phyloP scores from a whole-genome alignment of 2,329 filamentous ascomycete species.

The Diaporthe capsici region DNA sequence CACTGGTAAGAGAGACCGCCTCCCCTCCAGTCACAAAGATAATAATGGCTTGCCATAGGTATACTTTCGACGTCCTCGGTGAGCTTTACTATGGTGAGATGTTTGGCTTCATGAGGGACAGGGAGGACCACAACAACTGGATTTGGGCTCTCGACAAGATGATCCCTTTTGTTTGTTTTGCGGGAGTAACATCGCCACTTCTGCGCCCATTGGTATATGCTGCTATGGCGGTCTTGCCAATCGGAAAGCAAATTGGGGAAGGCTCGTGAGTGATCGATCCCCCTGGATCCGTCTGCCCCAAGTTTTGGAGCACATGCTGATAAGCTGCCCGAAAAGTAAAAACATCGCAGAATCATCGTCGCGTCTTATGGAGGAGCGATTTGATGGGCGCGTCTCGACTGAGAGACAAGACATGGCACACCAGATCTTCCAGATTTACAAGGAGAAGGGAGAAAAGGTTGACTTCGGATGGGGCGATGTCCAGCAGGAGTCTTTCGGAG shows the following conservation, averaged over 20 bases:
- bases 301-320: not conserved
- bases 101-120: constrained; percentile 1
- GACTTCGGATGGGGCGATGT: constrained; percentile 9
- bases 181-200: not conserved
- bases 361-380: not conserved
- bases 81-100: constrained; percentile 5
- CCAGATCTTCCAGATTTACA: constrained; percentile 15
- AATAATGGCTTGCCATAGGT: not conserved
- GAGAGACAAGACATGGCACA: constrained; percentile 14
- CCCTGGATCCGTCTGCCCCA: not conserved
- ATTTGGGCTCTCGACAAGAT: constrained; percentile 17
- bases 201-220: not conserved
- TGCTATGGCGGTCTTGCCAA: not conserved
- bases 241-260: not conserved
- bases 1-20: not conserved
- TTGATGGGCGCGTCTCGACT: not conserved
- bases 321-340: not conserved
- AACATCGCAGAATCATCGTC: not conserved
- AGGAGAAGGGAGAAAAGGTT: constrained; percentile 1
- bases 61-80: constrained; percentile 2
- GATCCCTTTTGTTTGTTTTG: constrained; percentile 3
- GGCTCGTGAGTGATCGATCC: not conserved
- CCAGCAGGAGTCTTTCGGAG: not conserved
- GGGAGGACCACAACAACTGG: not conserved
- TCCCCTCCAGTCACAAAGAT: no score